Conservation (phyloP, 352 stramenopile species). For the Pythium aphanidermatum region DNA sequence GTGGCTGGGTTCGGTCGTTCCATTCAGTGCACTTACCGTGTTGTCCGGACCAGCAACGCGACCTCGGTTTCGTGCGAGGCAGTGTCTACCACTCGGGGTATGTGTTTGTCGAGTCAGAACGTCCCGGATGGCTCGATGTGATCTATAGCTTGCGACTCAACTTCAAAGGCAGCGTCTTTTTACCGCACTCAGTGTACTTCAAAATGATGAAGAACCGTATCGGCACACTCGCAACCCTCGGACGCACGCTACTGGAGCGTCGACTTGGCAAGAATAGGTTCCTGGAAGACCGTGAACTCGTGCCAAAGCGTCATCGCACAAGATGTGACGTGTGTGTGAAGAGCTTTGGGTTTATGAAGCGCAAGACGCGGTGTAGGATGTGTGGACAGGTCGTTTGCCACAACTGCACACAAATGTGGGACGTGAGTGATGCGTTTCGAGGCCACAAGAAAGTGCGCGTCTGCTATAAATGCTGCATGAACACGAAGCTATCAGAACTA, state of each 20-base stretch:
- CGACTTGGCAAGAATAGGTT: conserved; percentile 51
- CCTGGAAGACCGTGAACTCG: conserved; percentile 56
- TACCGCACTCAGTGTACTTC: conserved; percentile 66
- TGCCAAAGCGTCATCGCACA: conserved; percentile 54
- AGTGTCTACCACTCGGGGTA: conserved; percentile 82
- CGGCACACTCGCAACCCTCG: conserved; percentile 55
- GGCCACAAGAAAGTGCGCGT: no score
- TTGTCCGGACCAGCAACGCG: conserved; percentile 62
- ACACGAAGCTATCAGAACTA: no score
- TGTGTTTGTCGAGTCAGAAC: conserved; percentile 74
- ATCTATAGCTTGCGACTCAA: conserved; percentile 84
- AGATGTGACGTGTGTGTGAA: conserved; percentile 54
- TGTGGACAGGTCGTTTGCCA: conserved; percentile 75
- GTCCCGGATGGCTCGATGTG: conserved; percentile 75
- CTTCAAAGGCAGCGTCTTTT: conserved; percentile 62
- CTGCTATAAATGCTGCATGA: no score
- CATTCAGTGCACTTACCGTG: conserved; percentile 78
- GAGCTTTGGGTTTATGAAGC: conserved; percentile 66
- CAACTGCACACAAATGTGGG: no score
- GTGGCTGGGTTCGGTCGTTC: conserved; percentile 75
- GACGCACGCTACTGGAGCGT: conserved; percentile 52
- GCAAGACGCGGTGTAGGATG: conserved; percentile 65
- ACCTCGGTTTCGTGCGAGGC: conserved; percentile 61
- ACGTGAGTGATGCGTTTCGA: no score
- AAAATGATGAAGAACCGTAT: conserved; percentile 57